Conservation (phyloP, 805 yeast species). For the Barnettozyma pratensis region DNA sequence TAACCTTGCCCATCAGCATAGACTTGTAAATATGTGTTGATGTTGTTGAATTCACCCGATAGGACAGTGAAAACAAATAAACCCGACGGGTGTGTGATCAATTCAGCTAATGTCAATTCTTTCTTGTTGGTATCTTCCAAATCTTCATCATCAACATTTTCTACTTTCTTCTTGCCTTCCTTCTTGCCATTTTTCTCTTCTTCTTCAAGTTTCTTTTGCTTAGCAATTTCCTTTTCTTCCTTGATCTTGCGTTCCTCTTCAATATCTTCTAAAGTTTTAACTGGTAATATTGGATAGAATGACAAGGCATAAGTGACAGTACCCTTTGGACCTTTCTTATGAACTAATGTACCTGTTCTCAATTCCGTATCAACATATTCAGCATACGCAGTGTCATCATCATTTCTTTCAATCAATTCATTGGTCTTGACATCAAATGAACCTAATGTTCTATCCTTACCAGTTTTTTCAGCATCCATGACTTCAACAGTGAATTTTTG, state of each 20-base stretch:
- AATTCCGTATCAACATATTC: slow-evolving; percentile 52
- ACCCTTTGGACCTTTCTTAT: slow-evolving; percentile 83
- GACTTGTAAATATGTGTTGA: slow-evolving; percentile 64
- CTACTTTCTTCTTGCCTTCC: slow-evolving; percentile 25
- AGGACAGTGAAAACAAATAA: slow-evolving; percentile 63
- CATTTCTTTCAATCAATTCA: slow-evolving; percentile 58
- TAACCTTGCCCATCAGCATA: slow-evolving; percentile 74
- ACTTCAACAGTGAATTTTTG: slow-evolving; percentile 82
- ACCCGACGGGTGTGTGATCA: slow-evolving; percentile 63
- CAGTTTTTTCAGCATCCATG: slow-evolving; percentile 80
- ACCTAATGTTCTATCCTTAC: slow-evolving; percentile 87
- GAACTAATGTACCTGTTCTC: slow-evolving; percentile 58
- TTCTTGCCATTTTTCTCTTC: slow-evolving; percentile 37
- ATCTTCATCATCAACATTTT: slow-evolving; percentile 36
- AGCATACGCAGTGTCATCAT: slow-evolving; percentile 51
- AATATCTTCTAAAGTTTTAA: slow-evolving; percentile 71
- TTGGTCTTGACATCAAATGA: slow-evolving; percentile 64
- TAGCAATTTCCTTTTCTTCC: slow-evolving; percentile 23
- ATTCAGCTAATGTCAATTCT: slow-evolving; percentile 53
- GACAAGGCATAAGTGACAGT: slow-evolving; percentile 64
- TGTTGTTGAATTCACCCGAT: slow-evolving; percentile 49
- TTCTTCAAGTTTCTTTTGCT: slow-evolving; percentile 15
- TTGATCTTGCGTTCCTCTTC: slow-evolving; percentile 45
- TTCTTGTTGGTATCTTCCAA: slow-evolving; percentile 33
- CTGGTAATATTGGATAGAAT: slow-evolving; percentile 79